A percentile compares a stretch with the other conserved stretches of the same genome.
Conservation (phyloP, 2,329 filamentous ascomycete species). For the Hirsutella minnesotensis region DNA sequence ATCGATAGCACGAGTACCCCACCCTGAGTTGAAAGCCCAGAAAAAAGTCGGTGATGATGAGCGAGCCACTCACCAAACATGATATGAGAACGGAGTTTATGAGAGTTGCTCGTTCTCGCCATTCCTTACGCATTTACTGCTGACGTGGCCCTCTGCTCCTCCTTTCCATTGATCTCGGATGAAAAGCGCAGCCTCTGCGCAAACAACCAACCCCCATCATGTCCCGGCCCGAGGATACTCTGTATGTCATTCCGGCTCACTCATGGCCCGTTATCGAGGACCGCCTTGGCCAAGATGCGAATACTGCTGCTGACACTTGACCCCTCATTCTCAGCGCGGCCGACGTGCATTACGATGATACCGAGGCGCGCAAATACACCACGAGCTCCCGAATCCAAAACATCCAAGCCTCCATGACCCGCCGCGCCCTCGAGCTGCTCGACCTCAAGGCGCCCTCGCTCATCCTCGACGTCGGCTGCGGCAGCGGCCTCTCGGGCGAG, state of each 20-base stretch:
- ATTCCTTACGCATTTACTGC: too few species aligned
- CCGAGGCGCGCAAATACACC: constrained; percentile 93
- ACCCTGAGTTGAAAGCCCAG: not conserved
- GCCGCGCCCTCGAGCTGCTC: constrained; percentile 84
- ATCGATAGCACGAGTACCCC: too few species aligned
- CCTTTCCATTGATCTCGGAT: too few species aligned
- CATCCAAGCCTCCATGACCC: constrained; percentile 90
- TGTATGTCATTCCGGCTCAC: constrained; percentile 42
- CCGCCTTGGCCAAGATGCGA: too few species aligned
- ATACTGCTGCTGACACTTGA: too few species aligned
- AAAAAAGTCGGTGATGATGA: not conserved
- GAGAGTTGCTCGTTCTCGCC: too few species aligned
- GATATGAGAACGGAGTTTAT: too few species aligned
- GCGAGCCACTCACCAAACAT: too few species aligned
- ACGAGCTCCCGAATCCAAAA: constrained; percentile 90
- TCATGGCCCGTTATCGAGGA: constrained; percentile 2
- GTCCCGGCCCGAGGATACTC: constrained; percentile 92
- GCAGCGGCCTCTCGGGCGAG: constrained; percentile 86
- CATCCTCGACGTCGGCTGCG: constrained; percentile 94
- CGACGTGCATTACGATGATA: constrained; percentile 95
- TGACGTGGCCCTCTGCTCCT: too few species aligned
- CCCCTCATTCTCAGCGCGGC: constrained; percentile 52
- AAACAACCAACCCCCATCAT: constrained; percentile 39
- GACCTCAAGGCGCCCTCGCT: constrained; percentile 67
- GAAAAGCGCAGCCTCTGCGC: too few species aligned